Evolutionary conservation across 805 yeast genomes (phyloP), one percentile per base, ranked within the genome.

Genomic region (Sugiyamaella boreocaroliniensis): DNA sequence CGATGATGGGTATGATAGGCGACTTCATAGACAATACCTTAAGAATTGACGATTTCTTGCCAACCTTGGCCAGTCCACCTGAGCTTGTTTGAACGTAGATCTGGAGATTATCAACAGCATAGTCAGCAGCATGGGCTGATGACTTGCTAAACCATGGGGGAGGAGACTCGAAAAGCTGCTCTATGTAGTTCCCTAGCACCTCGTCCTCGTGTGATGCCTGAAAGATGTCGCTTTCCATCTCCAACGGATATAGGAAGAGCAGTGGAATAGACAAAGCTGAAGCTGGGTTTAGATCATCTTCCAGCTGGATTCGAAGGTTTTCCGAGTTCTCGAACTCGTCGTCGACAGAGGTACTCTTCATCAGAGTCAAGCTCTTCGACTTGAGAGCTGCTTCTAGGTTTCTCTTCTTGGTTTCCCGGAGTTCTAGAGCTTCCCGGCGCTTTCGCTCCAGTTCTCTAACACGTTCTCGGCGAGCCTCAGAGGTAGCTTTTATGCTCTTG

Each of bases 51-150:
- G 82, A 77, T 58, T 86, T 88, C 66, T 84, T 86, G 26, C 96
- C 96, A 4, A 85, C 80, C 68, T 88, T 89, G 45, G 89, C 83
- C 55, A 92, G 74, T 0, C 97, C 97, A 48, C 97, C 97, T 1
- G 81, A 63, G 32, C 71, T 75, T 0, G 97, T 88, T 66, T 88
- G 97, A 82, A 87, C 82, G 67, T 76, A 92, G 5, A 85, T 84
- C 49, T 86, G 83, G 22, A 89, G 69, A 51, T 77, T 78, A 57
- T 77, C 80, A 3, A 77, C 67, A 0, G 74, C 70, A 65, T 89
- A 88, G 55, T 82, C 78, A 42, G 64, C 58, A 26, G 59, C 58
- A 59, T 85, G 89, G 57, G 76, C 79, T 5, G 83, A 82, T 43
- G 76, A 10, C 79, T 59, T 66, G 64, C 44, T 75, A 62, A 83